Conservation (phyloP, 2,329 filamentous ascomycete genomes). For the Arachnopeziza araneosa region DNA sequence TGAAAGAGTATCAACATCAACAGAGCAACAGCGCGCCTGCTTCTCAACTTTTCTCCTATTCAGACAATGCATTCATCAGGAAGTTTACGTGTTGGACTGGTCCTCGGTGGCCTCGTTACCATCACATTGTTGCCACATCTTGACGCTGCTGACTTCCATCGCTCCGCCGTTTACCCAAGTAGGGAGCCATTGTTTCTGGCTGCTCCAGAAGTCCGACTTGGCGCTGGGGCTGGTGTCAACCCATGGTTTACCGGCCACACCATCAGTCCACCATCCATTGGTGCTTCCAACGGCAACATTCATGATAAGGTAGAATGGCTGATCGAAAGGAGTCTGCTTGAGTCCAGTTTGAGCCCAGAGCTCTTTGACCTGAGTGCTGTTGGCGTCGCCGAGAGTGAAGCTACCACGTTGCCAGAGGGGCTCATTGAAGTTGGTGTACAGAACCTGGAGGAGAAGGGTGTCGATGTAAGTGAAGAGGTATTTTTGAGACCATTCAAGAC, state of each 20-base stretch:
- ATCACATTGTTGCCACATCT: conserved; percentile 66
- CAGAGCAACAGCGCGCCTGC: neutral
- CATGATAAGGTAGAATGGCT: conserved; percentile 69
- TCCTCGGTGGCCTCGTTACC: conserved; percentile 40
- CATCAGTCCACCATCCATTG: conserved; percentile 81
- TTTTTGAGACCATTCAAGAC: conserved; percentile 81
- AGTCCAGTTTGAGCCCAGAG: conserved; percentile 58
- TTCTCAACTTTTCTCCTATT: neutral
- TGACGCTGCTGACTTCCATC: conserved; percentile 64
- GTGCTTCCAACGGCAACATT: conserved; percentile 72
- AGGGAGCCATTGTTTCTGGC: conserved; percentile 57
- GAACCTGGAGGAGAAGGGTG: conserved; percentile 70
- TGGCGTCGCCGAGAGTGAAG: conserved; percentile 58
- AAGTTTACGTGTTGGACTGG: neutral
- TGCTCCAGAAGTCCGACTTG: conserved; percentile 71
- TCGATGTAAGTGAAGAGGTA: conserved; percentile 86
- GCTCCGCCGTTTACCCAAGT: conserved; percentile 62
- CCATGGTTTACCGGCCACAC: conserved; percentile 70
- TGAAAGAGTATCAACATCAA: conserved; percentile 3
- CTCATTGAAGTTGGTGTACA: conserved; percentile 69
- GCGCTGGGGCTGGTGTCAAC: conserved; percentile 62
- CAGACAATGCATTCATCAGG: neutral
- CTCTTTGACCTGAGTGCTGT: conserved; percentile 60
- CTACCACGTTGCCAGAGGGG: conserved; percentile 63
- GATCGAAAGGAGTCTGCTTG: conserved; percentile 66